Evolutionary conservation across 768 basidiomycete species (phyloP).

Genomic region (Tubosaeta sp.): DNA sequence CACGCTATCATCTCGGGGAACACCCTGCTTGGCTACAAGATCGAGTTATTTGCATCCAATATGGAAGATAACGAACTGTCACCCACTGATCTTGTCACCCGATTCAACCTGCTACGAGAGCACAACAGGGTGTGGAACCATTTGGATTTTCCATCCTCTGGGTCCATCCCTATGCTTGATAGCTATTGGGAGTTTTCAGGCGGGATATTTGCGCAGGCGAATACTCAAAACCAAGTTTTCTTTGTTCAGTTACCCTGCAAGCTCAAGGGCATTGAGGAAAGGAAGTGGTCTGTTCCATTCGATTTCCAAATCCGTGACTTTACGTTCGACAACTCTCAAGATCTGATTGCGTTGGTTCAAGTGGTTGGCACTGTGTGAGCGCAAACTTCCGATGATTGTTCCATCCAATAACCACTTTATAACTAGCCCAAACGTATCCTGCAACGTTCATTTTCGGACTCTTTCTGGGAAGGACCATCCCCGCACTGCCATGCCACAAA

Average conservation of each 20-base stretch:
- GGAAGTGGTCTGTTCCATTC: slow-evolving; percentile 26
- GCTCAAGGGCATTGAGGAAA: slow-evolving; percentile 24
- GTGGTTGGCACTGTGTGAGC: slow-evolving; percentile 18
- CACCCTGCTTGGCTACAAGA: slow-evolving; percentile 27
- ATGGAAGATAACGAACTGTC: slow-evolving; percentile 22
- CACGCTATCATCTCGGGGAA: slow-evolving; percentile 23
- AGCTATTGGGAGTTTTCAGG: slow-evolving; percentile 34
- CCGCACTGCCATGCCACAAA: slow-evolving; percentile 6
- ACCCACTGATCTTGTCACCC: slow-evolving; percentile 16
- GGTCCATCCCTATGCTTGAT: slow-evolving; percentile 10
- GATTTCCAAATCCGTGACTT: slow-evolving; percentile 34
- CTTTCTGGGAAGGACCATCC: slow-evolving; percentile 29
- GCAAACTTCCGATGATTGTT: neutral
- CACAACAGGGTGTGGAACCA: slow-evolving; percentile 29
- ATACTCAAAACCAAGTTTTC: slow-evolving; percentile 13
- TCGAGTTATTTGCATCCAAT: slow-evolving; percentile 27
- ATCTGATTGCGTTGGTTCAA: slow-evolving; percentile 33
- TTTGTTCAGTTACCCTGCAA: slow-evolving; percentile 30
- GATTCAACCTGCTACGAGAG: slow-evolving; percentile 24
- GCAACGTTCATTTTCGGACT: slow-evolving; percentile 29
- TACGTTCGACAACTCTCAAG: slow-evolving; percentile 33
- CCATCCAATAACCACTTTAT: neutral
- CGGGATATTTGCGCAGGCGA: slow-evolving; percentile 32
- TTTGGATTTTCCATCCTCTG: slow-evolving; percentile 18
- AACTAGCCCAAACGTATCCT: slow-evolving; percentile 16